A percentile compares a stretch with the other conserved stretches of the same genome.
These are phyloP conservation scores for Quercus tomentella DNA, from an alignment of 331 rosid genomes.

Conservation along the genomic window DNA sequence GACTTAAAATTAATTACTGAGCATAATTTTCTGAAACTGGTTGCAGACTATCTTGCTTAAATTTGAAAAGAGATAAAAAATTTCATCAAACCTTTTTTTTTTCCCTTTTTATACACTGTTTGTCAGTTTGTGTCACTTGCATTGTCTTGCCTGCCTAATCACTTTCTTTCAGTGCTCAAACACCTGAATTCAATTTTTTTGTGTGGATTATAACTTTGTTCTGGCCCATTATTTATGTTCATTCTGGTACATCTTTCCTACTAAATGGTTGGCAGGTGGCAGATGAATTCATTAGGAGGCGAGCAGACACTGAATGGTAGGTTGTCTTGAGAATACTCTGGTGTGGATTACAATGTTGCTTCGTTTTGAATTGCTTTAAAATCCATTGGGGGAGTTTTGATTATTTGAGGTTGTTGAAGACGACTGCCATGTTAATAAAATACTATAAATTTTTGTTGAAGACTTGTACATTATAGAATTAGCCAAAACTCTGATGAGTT, in stretches of 20 bases:
- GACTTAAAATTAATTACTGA: neutral
- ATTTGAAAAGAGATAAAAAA: neutral
- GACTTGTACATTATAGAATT: neutral
- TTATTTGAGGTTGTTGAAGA: neutral
- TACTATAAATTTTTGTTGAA: neutral
- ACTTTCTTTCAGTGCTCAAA: neutral
- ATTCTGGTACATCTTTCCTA: neutral
- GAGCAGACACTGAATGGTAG: slow-evolving; percentile 68
- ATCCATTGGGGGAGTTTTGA: neutral
- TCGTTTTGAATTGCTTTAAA: neutral
- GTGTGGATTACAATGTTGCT: neutral
- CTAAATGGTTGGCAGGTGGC: slow-evolving; percentile 53
- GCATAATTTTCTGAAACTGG: neutral
- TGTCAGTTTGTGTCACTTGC: neutral
- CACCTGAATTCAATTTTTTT: neutral
- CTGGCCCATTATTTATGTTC: neutral
- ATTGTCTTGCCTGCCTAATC: neutral
- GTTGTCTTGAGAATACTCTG: neutral
- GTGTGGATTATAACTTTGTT: neutral
- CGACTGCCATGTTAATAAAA: neutral
- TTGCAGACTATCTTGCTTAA: neutral
- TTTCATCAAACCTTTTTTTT: neutral
- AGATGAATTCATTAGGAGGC: slow-evolving; percentile 73
- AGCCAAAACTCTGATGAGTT: neutral
- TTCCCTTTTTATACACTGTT: neutral